Conservation (phyloP, 345 rosid species). For the Citrus medica region DNA sequence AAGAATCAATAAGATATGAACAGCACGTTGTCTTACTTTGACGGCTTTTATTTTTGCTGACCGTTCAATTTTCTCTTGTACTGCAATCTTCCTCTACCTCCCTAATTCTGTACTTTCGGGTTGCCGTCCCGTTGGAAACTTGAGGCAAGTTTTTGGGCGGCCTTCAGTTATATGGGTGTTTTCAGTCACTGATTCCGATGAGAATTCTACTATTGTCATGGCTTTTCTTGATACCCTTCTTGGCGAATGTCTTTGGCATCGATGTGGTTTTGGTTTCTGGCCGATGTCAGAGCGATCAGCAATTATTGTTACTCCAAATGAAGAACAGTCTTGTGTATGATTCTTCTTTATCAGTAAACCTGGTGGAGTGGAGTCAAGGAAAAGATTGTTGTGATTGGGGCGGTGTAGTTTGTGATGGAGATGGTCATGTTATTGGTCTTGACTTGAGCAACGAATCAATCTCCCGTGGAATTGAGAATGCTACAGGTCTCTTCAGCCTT, state of each 20-base stretch:
- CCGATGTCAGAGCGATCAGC: constrained; percentile 15
- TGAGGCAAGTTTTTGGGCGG: neutral
- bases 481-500: constrained; percentile 19
- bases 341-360: neutral
- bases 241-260: neutral
- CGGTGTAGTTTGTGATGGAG: constrained; percentile 15
- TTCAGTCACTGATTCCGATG: neutral
- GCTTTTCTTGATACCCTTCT: constrained; percentile 1
- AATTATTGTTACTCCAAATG: constrained; percentile 1
- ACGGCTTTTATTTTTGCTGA: neutral
- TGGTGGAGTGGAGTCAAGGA: neutral
- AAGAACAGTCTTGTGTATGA: neutral
- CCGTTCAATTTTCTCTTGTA: neutral
- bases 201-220: neutral
- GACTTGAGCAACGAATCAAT: constrained; percentile 30
- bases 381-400: constrained; percentile 24
- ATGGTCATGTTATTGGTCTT: constrained; percentile 17
- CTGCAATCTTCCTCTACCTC: neutral
- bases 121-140: neutral
- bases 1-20: neutral
- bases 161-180: neutral
- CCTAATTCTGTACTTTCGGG: neutral
- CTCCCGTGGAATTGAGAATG: constrained; percentile 12
- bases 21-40: neutral
- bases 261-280: constrained; percentile 1